phyloP scores from a whole-genome alignment of 148 eudicot genomes.

The Chenopodium formosanum region DNA sequence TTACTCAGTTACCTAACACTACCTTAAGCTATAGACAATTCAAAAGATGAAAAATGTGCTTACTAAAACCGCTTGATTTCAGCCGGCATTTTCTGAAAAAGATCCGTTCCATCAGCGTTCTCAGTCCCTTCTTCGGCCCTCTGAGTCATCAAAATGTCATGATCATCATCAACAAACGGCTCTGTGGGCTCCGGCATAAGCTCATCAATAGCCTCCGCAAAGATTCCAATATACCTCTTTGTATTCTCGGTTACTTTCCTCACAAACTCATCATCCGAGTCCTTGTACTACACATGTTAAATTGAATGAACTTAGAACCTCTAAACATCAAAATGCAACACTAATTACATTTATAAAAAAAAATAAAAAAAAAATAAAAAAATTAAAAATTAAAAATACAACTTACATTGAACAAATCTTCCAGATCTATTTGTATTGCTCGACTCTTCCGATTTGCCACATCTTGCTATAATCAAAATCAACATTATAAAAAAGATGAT shows the following conservation, averaged over 20 bases:
- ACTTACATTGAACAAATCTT: slow-evolving; percentile 63
- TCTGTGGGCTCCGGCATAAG: slow-evolving; percentile 90
- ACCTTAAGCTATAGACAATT: neutral
- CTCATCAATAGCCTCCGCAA: slow-evolving; percentile 84
- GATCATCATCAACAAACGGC: slow-evolving; percentile 86
- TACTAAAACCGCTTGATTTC: slow-evolving; percentile 90
- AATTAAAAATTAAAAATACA: neutral
- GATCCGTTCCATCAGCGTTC: slow-evolving; percentile 66
- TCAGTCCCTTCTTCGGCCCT: slow-evolving; percentile 77
- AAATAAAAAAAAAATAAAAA: too few species aligned
- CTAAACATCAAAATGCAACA: neutral
- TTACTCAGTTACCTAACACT: neutral
- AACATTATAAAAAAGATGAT: neutral
- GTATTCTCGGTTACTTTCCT: slow-evolving; percentile 77
- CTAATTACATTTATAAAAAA: too few species aligned
- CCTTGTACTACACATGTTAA: slow-evolving; percentile 57
- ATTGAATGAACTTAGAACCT: slow-evolving; percentile 16
- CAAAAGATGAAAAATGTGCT: slow-evolving; percentile 21
- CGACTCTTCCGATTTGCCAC: slow-evolving; percentile 81
- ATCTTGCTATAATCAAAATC: slow-evolving; percentile 64
- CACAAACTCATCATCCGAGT: slow-evolving; percentile 82
- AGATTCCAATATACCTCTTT: slow-evolving; percentile 69
- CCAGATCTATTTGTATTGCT: slow-evolving; percentile 80
- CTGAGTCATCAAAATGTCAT: slow-evolving; percentile 93
- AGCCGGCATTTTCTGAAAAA: slow-evolving; percentile 80